Evolutionary conservation across 768 basidiomycete species (phyloP).

Genomic region (Grammothele lineata): DNA sequence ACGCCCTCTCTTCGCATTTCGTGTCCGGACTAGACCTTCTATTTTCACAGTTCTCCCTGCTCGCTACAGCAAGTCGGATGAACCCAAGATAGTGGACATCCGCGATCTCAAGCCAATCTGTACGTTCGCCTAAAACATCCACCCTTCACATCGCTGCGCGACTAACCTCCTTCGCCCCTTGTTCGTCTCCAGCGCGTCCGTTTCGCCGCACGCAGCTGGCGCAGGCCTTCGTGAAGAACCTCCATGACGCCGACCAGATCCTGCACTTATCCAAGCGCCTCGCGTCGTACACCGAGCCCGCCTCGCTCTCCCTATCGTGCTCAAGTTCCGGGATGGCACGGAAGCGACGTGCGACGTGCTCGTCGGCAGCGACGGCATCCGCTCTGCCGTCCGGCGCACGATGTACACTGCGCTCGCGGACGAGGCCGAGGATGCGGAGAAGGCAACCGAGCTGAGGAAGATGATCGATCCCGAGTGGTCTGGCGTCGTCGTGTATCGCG

Average conservation of each 20-base stretch:
- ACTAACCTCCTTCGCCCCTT: too few relatives aligned
- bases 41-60: background rate
- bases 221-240: slow-evolving; percentile 17
- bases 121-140: too few relatives aligned
- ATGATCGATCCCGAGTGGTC: slow-evolving; percentile 34
- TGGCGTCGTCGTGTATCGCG: slow-evolving; percentile 38
- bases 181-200: too few relatives aligned
- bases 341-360: slow-evolving; percentile 22
- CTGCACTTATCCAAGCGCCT: slow-evolving; percentile 30
- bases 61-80: slow-evolving; percentile 15
- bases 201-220: slow-evolving; percentile 27
- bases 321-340: slow-evolving; percentile 24
- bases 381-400: slow-evolving; percentile 18
- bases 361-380: slow-evolving; percentile 26
- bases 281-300: slow-evolving; percentile 19
- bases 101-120: background rate
- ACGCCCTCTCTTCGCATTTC: background rate
- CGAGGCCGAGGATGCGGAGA: slow-evolving; percentile 3
- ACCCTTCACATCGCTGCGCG: too few relatives aligned
- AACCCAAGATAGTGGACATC: background rate
- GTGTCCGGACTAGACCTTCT: too few relatives aligned
- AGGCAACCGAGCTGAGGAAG: slow-evolving; percentile 6
- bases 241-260: slow-evolving; percentile 16
- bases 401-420: slow-evolving; percentile 16
- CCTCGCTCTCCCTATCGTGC: slow-evolving; percentile 4